Evolutionary conservation across 768 basidiomycete genomes (phyloP).

Genomic region (Suillus sp.): DNA sequence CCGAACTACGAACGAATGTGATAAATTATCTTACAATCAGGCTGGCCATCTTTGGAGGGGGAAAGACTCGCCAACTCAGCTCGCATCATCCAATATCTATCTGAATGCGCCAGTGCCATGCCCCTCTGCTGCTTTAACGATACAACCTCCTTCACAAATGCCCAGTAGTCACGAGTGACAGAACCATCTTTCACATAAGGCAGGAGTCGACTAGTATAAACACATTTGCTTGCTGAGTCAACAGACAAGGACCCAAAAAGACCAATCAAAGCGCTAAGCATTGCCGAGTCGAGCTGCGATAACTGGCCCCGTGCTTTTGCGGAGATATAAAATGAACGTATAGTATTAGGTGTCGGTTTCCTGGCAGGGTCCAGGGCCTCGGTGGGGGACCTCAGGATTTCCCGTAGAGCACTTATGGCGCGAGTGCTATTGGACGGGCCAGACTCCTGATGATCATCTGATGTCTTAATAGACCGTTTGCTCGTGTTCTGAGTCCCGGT

Average conservation of each 20-base stretch:
- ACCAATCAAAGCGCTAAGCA: constrained; percentile 46
- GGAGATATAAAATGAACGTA: constrained; percentile 43
- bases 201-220: constrained; percentile 33
- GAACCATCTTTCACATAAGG: constrained; percentile 25
- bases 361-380: background rate
- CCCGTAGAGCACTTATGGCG: constrained; percentile 4
- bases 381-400: background rate
- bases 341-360: constrained; percentile 29
- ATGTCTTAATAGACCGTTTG: background rate
- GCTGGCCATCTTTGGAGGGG: constrained; percentile 15
- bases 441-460: background rate
- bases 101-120: constrained; percentile 40
- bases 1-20: constrained; percentile 1
- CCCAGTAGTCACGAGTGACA: constrained; percentile 45
- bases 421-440: background rate
- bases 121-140: constrained; percentile 44
- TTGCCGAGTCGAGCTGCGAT: constrained; percentile 34
- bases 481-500: background rate
- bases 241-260: constrained; percentile 55
- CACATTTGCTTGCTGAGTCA: constrained; percentile 24
- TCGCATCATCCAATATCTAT: constrained; percentile 66
- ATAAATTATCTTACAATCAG: constrained; percentile 20
- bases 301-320: constrained; percentile 39
- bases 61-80: constrained; percentile 40
- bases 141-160: constrained; percentile 47